Evolutionary conservation across 2,329 filamentous ascomycete genomes (phyloP).

Genomic region (Chaetomium sp.): DNA sequence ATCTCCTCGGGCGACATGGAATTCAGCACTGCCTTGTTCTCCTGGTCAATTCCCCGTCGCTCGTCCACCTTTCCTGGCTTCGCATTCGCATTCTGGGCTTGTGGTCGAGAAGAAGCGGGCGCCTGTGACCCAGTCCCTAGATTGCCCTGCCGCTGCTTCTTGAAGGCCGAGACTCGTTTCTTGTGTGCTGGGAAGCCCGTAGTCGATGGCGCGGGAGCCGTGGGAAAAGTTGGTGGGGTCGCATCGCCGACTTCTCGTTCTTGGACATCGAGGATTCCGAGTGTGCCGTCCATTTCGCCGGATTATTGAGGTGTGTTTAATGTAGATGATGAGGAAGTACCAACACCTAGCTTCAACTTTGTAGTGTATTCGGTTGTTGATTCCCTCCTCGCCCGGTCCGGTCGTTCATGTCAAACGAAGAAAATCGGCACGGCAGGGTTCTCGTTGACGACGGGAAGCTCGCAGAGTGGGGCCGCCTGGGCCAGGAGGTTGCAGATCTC

Average conservation of each 20-base stretch:
- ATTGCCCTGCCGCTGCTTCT: constrained; percentile 51
- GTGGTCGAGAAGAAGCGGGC: constrained; percentile 8
- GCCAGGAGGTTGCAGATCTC: no score
- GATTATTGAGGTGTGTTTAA: not conserved
- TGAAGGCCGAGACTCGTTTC: constrained; percentile 76
- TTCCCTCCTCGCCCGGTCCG: no score
- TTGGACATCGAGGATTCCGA: constrained; percentile 68
- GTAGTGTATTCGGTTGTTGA: no score
- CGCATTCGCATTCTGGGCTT: constrained; percentile 10
- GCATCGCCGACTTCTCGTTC: constrained; percentile 60
- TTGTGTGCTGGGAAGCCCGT: constrained; percentile 87
- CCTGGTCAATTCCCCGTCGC: constrained; percentile 66
- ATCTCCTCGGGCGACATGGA: constrained; percentile 80
- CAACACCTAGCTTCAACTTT: no score
- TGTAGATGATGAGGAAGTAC: no score
- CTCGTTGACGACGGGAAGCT: no score
- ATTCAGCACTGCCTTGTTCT: constrained; percentile 68
- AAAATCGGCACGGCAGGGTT: no score
- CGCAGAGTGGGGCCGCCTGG: no score
- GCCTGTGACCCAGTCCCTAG: constrained; percentile 21
- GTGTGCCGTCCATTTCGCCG: constrained; percentile 32
- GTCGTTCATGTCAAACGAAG: no score
- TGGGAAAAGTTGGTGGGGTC: constrained; percentile 57
- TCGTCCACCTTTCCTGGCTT: constrained; percentile 47
- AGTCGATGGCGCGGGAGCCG: constrained; percentile 44